These are phyloP conservation scores for Orbilia quercus DNA, from an alignment of 2,329 filamentous ascomycete species.

Conservation along the genomic window DNA sequence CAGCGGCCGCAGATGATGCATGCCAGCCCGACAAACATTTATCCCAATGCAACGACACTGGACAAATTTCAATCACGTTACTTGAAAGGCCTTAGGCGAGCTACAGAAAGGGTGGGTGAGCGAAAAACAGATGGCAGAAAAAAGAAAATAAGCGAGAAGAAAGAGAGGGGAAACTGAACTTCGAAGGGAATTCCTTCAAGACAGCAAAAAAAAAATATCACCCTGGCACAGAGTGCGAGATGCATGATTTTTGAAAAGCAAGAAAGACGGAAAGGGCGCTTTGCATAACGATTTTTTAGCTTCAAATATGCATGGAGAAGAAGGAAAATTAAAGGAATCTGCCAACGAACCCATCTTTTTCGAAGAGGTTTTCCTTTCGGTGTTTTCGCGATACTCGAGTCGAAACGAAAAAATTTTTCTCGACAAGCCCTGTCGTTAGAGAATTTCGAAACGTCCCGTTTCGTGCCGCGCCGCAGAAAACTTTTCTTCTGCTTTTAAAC, in stretches of 20 bases:
- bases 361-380: constrained; percentile 10
- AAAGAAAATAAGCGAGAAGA: constrained; percentile 32
- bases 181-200: too few species aligned
- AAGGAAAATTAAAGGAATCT: constrained; percentile 17
- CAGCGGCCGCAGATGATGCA: constrained; percentile 36
- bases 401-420: constrained; percentile 41
- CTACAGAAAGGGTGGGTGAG: constrained; percentile 50
- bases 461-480: constrained; percentile 55
- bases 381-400: constrained; percentile 14
- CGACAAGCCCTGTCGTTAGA: constrained; percentile 20
- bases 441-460: constrained; percentile 56
- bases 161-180: constrained; percentile 5
- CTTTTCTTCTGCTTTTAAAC: constrained; percentile 41
- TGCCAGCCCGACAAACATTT: constrained; percentile 51
- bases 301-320: constrained; percentile 40
- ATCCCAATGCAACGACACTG: constrained; percentile 40
- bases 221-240: constrained; percentile 30
- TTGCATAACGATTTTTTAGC: constrained; percentile 53
- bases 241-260: constrained; percentile 52
- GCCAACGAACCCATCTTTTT: constrained; percentile 41
- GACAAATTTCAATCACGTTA: constrained; percentile 35
- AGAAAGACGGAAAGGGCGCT: constrained; percentile 53
- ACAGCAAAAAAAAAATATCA: constrained; percentile 1
- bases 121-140: constrained; percentile 41
- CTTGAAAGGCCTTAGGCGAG: constrained; percentile 47